A percentile compares a stretch with the other conserved stretches of the same genome.
These are phyloP conservation scores for Lineolata rhizophorae DNA, from an alignment of 495 filamentous ascomycete species.

Conservation along the genomic window DNA sequence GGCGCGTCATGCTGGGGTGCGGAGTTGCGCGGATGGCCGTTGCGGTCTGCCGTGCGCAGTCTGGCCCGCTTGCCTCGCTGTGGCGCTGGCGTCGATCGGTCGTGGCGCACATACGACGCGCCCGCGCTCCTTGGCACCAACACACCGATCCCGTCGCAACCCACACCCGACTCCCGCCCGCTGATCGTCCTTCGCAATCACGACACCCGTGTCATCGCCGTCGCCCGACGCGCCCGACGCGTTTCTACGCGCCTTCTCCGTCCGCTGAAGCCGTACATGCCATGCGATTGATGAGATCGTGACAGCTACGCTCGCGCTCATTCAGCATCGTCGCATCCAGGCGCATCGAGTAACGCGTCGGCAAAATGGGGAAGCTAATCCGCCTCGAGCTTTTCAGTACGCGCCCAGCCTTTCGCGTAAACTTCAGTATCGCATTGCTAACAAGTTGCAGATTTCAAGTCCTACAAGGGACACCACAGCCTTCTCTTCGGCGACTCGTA, in stretches of 20 bases:
- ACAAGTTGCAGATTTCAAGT: slow-evolving; percentile 68
- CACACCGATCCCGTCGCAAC: no score
- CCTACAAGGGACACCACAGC: slow-evolving; percentile 86
- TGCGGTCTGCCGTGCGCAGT: no score
- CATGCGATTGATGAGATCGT: no score
- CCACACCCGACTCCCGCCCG: no score
- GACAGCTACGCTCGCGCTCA: background rate
- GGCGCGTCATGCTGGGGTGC: no score
- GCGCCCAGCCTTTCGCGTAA: slow-evolving; percentile 14
- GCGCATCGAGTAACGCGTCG: background rate
- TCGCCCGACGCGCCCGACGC: background rate
- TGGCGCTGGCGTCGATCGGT: no score
- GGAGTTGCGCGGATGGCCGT: no score
- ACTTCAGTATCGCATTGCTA: background rate
- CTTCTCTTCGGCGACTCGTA: slow-evolving; percentile 95
- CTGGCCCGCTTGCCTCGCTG: no score
- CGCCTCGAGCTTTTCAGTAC: slow-evolving; percentile 85
- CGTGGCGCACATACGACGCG: no score
- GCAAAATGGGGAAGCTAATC: slow-evolving; percentile 69
- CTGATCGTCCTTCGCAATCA: background rate
- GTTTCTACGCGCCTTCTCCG: background rate
- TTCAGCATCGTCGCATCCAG: background rate
- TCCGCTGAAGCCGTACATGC: no score
- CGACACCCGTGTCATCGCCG: background rate
- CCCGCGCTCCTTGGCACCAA: no score